These are phyloP conservation scores for Castanospermum australe DNA, from an alignment of 306 rosid genomes.

Conservation along the genomic window DNA sequence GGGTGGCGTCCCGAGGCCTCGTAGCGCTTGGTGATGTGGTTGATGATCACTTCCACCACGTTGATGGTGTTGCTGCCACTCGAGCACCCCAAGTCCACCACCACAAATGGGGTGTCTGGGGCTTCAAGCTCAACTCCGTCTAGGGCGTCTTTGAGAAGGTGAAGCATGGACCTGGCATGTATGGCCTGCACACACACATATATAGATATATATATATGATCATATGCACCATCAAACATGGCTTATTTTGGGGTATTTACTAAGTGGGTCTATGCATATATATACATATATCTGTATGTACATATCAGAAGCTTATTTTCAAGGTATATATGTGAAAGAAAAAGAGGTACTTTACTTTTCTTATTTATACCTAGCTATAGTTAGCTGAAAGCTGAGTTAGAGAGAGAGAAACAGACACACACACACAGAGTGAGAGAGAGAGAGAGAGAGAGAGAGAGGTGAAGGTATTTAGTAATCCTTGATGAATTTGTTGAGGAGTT, in stretches of 20 bases:
- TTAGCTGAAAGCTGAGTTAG: neutral
- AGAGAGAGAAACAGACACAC: neutral
- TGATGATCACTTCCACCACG: conserved; percentile 70
- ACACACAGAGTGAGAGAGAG: too few relatives aligned
- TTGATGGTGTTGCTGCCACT: conserved; percentile 81
- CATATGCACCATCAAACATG: neutral
- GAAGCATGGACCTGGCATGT: conserved; percentile 92
- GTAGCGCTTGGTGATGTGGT: conserved; percentile 77
- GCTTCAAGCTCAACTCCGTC: conserved; percentile 55
- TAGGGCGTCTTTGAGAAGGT: conserved; percentile 82
- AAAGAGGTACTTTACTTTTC: neutral
- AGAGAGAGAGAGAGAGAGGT: neutral
- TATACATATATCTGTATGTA: neutral
- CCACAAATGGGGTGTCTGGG: conserved; percentile 64
- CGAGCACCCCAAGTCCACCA: conserved; percentile 91
- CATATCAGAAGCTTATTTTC: neutral
- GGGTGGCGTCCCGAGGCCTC: conserved; percentile 60
- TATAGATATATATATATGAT: neutral
- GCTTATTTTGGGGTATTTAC: neutral
- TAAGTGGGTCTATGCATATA: neutral
- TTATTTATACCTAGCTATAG: neutral
- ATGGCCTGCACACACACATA: conserved; percentile 77
- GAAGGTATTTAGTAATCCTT: neutral
- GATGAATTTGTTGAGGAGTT: neutral
- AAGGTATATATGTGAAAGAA: neutral